Base-by-base conservation (phyloP, 2,329 filamentous ascomycete genomes). In the Talaromyces piceae region DNA sequence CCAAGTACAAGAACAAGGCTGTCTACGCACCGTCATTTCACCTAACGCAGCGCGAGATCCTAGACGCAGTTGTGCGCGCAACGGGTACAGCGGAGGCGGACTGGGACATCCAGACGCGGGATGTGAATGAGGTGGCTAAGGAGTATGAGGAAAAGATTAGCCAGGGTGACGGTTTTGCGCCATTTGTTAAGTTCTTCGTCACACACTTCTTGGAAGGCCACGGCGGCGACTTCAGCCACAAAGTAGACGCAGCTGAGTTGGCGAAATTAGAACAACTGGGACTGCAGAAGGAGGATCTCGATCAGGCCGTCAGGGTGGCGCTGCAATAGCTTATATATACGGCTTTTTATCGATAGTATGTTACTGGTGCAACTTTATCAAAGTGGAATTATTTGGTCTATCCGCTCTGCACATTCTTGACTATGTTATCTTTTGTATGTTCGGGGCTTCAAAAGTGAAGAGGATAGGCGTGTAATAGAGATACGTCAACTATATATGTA, bases 31-130 rank as follows among this genome's bases (percentile, higher is more conserved):
- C 70, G 8, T 82, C 77, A 54, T 87, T 85, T 67, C 63, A 68
- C 8, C 58, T 82, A 54, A 80, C 67, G 52, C 84, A 87, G 64
- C 73, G 73, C 8, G 83, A 87, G 7, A 86, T 87, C 70, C 73
- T 87, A 49, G 76, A 77, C 33, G 76, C 75, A n/a, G 66, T 84
- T 11, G 73, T 82, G 58, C 75, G 77, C 0, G 82, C 82, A 3
- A 77, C 78, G 0, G 76, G 76, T 0, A 80, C 77, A 0, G 76
- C 68, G 1, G 78, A 83, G 31, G 66, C 63, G 0, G 83, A 86
- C 58, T 88, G 84, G 84, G 73, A 61, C 2, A 73, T 87, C 51
- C 18, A 22, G 22, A 45, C 43, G 25, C 43, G 11, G 18, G 22
- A 22, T 16, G 43, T 45, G 18, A 45, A 45, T 28, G 43, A 45